phyloP scores from a whole-genome alignment of 345 rosid genomes.

The Viola odorata region DNA sequence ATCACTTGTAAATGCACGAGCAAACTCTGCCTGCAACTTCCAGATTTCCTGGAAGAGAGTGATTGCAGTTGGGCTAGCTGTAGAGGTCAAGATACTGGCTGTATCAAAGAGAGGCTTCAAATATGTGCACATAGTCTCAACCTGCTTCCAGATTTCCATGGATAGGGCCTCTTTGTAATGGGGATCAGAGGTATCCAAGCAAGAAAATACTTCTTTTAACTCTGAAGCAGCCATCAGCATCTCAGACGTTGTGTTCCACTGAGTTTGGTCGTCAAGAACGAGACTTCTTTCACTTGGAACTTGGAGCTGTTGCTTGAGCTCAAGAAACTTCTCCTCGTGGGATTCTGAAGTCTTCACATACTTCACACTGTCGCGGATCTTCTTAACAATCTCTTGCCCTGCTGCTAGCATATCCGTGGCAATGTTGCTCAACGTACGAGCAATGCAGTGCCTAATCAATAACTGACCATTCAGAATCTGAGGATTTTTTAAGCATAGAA shows the following conservation, averaged over 20 bases:
- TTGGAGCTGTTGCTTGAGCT: slow-evolving; percentile 77
- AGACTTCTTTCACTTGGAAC: slow-evolving; percentile 58
- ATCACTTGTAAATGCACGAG: slow-evolving; percentile 46
- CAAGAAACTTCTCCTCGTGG: slow-evolving; percentile 68
- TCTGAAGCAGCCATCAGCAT: slow-evolving; percentile 77
- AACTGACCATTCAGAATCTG: slow-evolving; percentile 70
- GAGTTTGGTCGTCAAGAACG: slow-evolving; percentile 52
- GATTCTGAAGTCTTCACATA: slow-evolving; percentile 73
- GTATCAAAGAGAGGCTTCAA: slow-evolving; percentile 74
- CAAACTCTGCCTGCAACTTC: slow-evolving; percentile 68
- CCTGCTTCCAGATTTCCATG: slow-evolving; percentile 60
- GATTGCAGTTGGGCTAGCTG: slow-evolving; percentile 43
- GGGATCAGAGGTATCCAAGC: slow-evolving; percentile 71
- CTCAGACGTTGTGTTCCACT: slow-evolving; percentile 71
- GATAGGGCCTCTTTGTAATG: slow-evolving; percentile 64
- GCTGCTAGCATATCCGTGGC: slow-evolving; percentile 49
- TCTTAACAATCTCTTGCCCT: slow-evolving; percentile 51
- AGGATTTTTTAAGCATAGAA: slow-evolving; percentile 60
- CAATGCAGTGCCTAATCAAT: slow-evolving; percentile 56
- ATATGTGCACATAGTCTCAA: slow-evolving; percentile 54
- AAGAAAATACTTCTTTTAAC: slow-evolving; percentile 71
- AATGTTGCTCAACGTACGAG: slow-evolving; percentile 44
- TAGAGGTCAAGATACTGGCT: slow-evolving; percentile 40
- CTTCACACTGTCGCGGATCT: slow-evolving; percentile 66
- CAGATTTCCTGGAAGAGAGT: slow-evolving; percentile 71